Percentiles rank a stretch among this genome's conserved stretches.
phyloP scores from a whole-genome alignment of 352 stramenopile genomes.

The Porosira glacialis region DNA sequence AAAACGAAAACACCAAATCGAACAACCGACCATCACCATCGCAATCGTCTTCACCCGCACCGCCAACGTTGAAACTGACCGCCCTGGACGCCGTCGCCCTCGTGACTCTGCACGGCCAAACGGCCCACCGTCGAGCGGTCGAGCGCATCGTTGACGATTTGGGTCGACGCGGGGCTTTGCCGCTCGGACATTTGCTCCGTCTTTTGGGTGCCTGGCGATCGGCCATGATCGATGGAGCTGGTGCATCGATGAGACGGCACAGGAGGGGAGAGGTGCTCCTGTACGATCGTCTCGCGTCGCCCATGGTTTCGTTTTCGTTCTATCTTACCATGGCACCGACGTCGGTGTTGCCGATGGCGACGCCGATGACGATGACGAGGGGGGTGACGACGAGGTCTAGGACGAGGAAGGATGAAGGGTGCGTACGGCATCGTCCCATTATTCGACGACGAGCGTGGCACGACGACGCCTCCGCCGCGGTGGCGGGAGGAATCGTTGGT shows the following conservation, averaged over 20 bases:
- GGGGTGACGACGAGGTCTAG: too few relatives aligned
- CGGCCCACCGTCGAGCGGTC: slow-evolving; percentile 16
- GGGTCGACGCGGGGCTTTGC: slow-evolving; percentile 7
- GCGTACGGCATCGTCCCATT: neutral
- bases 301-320: slow-evolving; percentile 37
- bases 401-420: slow-evolving; percentile 9
- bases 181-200: slow-evolving; percentile 22
- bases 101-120: slow-evolving; percentile 25
- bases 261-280: slow-evolving; percentile 9
- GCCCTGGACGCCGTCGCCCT: slow-evolving; percentile 32
- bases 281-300: slow-evolving; percentile 28
- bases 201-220: slow-evolving; percentile 26
- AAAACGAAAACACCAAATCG: neutral
- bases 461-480: too few relatives aligned
- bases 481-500: too few relatives aligned
- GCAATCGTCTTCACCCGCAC: too few relatives aligned
- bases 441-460: too few relatives aligned
- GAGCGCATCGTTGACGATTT: slow-evolving; percentile 29
- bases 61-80: too few relatives aligned
- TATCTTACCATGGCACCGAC: slow-evolving; percentile 34
- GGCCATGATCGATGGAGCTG: slow-evolving; percentile 9
- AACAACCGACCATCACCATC: neutral
- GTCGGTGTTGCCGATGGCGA: neutral
- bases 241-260: too few relatives aligned
- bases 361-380: too few relatives aligned